phyloP scores from a whole-genome alignment of 2,329 filamentous ascomycete species.

The Colletotrichum sp. region DNA sequence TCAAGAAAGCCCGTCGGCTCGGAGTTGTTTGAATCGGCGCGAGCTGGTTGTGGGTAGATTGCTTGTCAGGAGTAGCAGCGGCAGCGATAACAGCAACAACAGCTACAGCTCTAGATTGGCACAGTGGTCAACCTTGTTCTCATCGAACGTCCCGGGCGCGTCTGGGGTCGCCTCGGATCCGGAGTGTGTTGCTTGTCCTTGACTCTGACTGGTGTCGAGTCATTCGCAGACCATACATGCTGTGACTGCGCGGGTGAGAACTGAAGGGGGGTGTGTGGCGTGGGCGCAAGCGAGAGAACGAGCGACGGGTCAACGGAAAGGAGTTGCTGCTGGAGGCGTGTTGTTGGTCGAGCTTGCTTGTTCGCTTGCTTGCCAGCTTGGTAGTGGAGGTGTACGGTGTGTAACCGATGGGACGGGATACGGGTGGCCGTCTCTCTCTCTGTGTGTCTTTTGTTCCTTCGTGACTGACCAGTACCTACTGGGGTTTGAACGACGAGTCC shows the following conservation, averaged over 20 bases:
- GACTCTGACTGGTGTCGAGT: conserved; percentile 20
- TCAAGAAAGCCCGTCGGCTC: neutral
- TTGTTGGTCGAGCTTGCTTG: neutral
- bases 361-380: neutral
- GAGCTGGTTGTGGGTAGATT: neutral
- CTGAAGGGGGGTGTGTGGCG: neutral
- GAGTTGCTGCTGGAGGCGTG: neutral
- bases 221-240: conserved; percentile 15
- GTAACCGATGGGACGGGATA: neutral
- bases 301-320: neutral
- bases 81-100: neutral
- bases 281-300: conserved; percentile 3
- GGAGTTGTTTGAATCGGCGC: neutral
- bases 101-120: conserved; percentile 9
- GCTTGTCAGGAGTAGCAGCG: neutral
- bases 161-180: conserved; percentile 7
- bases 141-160: neutral
- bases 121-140: neutral
- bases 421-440: neutral
- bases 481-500: neutral
- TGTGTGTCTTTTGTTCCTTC: neutral
- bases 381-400: neutral
- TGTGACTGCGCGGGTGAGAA: conserved; percentile 10
- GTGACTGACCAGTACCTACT: neutral
- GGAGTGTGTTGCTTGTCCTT: conserved; percentile 9